A percentile compares a stretch with the other conserved stretches of the same genome.
phyloP scores from a whole-genome alignment of 768 basidiomycete species.

The Boletus rubroflammeus region DNA sequence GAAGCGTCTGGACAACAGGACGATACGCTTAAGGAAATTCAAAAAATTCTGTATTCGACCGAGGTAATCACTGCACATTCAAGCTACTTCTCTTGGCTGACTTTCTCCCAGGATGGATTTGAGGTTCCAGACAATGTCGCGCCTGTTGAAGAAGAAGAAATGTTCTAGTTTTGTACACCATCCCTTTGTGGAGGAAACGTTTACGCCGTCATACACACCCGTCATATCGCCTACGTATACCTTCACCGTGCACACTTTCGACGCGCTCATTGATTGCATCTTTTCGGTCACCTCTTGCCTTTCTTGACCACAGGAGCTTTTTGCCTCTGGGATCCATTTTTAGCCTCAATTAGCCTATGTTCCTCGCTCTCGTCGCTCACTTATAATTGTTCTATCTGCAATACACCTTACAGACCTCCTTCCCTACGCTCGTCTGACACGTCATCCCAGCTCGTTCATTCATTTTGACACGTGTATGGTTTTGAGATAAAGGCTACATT shows the following conservation, averaged over 20 bases:
- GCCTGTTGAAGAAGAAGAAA: slow-evolving; percentile 75
- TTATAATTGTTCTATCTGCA: slow-evolving; percentile 28
- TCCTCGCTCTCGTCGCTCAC: slow-evolving; percentile 15
- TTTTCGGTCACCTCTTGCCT: slow-evolving; percentile 3
- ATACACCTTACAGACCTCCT: slow-evolving; percentile 24
- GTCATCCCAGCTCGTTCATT: slow-evolving; percentile 1
- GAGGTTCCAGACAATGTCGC: slow-evolving; percentile 73
- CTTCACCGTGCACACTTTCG: slow-evolving; percentile 3
- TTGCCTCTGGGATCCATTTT: not conserved
- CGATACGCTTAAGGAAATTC: slow-evolving; percentile 67
- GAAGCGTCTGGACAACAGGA: slow-evolving; percentile 58
- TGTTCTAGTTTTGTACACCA: slow-evolving; percentile 44
- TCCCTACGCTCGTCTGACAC: not conserved
- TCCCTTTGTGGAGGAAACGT: slow-evolving; percentile 3
- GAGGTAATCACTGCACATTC: slow-evolving; percentile 57
- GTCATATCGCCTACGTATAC: slow-evolving; percentile 3
- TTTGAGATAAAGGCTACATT: slow-evolving; percentile 28
- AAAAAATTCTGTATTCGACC: slow-evolving; percentile 91
- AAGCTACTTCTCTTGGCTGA: slow-evolving; percentile 4
- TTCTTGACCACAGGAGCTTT: slow-evolving; percentile 11
- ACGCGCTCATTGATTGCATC: slow-evolving; percentile 20
- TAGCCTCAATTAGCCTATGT: slow-evolving; percentile 20
- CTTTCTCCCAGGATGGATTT: slow-evolving; percentile 72
- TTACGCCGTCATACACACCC: slow-evolving; percentile 8
- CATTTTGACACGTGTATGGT: slow-evolving; percentile 4